Conservation (phyloP, 345 rosid species). For the Rhizophora mangle region DNA sequence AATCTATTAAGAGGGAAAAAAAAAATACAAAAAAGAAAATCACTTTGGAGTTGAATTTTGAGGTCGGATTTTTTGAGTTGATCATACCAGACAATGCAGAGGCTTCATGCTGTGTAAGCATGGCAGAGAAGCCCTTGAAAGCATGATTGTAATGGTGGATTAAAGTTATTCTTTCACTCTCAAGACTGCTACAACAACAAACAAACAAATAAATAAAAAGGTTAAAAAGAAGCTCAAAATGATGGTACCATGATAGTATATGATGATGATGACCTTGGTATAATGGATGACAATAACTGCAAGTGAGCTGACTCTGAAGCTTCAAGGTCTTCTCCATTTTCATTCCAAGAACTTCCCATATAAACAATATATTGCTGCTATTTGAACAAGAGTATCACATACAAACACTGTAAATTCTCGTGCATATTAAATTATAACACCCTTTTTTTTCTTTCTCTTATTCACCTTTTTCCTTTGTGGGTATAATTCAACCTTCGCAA, state of each 20-base stretch:
- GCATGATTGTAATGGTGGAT: slow-evolving; percentile 60
- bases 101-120: slow-evolving; percentile 69
- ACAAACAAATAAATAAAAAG: neutral
- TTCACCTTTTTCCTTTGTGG: too few relatives aligned
- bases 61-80: too few relatives aligned
- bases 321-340: slow-evolving; percentile 13
- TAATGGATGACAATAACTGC: slow-evolving; percentile 46
- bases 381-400: neutral
- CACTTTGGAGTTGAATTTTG: too few relatives aligned
- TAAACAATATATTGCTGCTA: slow-evolving; percentile 60
- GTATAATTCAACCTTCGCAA: too few relatives aligned
- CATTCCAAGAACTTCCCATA: slow-evolving; percentile 57
- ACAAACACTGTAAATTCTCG: neutral
- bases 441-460: too few relatives aligned
- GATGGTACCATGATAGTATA: neutral
- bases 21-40: too few relatives aligned
- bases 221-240: neutral
- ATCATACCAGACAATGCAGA: slow-evolving; percentile 50
- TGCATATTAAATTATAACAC: neutral
- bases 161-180: slow-evolving; percentile 38
- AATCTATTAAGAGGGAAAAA: too few relatives aligned
- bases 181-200: slow-evolving; percentile 28
- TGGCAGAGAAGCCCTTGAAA: slow-evolving; percentile 73
- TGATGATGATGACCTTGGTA: slow-evolving; percentile 35
- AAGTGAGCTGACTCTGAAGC: slow-evolving; percentile 38